Conservation (phyloP, 805 yeast genomes). For the Candida schatavii region DNA sequence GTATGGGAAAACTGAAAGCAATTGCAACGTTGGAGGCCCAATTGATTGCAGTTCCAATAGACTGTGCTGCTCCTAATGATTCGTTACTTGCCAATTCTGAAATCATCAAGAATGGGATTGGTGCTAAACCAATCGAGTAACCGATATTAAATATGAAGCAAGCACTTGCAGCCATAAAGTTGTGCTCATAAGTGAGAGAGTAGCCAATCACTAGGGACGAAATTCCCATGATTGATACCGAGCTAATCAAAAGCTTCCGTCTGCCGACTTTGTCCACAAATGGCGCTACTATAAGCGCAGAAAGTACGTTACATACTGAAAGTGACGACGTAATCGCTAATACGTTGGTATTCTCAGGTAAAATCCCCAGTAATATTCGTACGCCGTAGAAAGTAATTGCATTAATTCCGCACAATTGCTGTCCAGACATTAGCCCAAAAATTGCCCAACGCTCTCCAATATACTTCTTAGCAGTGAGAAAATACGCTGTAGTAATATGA, state of each 20-base stretch:
- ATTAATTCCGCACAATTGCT: constrained; percentile 71
- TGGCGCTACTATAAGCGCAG: constrained; percentile 68
- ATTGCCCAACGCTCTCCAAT: constrained; percentile 28
- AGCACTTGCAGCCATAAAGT: constrained; percentile 18
- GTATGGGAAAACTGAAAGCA: constrained; percentile 31
- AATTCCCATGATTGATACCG: constrained; percentile 20
- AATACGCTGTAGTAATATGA: constrained; percentile 17
- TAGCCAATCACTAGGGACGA: constrained; percentile 23
- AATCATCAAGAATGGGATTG: constrained; percentile 37
- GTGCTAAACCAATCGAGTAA: constrained; percentile 35
- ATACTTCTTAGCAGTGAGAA: constrained; percentile 17
- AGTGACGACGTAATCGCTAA: constrained; percentile 68
- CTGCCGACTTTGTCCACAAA: constrained; percentile 74
- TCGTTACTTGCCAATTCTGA: constrained; percentile 33
- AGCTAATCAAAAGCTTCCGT: constrained; percentile 37
- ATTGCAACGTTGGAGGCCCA: constrained; percentile 34
- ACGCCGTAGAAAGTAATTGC: constrained; percentile 91
- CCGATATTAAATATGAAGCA: constrained; percentile 34
- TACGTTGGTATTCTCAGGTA: constrained; percentile 59
- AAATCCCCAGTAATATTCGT: constrained; percentile 59
- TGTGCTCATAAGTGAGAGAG: constrained; percentile 18
- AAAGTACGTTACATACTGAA: constrained; percentile 65
- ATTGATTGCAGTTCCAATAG: constrained; percentile 32
- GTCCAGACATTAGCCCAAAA: constrained; percentile 34
- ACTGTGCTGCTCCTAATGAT: constrained; percentile 32